phyloP scores from a whole-genome alignment of 2,329 filamentous ascomycete species.

The Fusarium nematophilum region DNA sequence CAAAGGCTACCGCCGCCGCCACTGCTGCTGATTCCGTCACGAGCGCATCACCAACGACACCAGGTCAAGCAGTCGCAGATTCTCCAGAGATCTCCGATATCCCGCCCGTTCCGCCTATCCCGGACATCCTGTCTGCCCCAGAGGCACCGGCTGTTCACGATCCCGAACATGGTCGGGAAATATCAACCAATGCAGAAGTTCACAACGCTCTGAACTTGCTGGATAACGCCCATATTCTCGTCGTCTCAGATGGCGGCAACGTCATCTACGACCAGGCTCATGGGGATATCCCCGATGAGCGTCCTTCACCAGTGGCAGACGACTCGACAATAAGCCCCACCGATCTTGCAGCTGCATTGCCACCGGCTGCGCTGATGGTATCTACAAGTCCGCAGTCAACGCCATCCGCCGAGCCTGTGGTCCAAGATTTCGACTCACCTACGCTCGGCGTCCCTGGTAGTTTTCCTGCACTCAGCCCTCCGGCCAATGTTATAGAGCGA shows the following conservation, averaged over 20 bases:
- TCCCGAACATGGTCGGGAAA: slow-evolving; percentile 3
- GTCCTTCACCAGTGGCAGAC: slow-evolving; percentile 33
- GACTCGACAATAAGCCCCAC: slow-evolving; percentile 35
- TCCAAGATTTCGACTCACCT: slow-evolving; percentile 66
- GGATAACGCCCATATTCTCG: slow-evolving; percentile 16
- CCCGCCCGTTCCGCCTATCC: slow-evolving; percentile 39
- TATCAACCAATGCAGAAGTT: slow-evolving; percentile 17
- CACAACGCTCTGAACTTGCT: slow-evolving; percentile 28
- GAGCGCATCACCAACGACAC: slow-evolving; percentile 25
- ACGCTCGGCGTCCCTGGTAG: slow-evolving; percentile 74
- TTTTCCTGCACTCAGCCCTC: slow-evolving; percentile 60
- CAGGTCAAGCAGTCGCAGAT: slow-evolving; percentile 29
- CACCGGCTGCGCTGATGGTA: slow-evolving; percentile 36
- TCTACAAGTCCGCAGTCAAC: slow-evolving; percentile 24
- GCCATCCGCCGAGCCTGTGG: slow-evolving; percentile 15
- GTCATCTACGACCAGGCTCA: slow-evolving; percentile 17
- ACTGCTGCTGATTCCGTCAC: slow-evolving; percentile 31
- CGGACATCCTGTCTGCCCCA: slow-evolving; percentile 19
- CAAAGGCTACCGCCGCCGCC: slow-evolving; percentile 50
- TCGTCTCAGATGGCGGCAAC: slow-evolving; percentile 17
- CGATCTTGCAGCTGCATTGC: slow-evolving; percentile 38
- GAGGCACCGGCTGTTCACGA: slow-evolving; percentile 8
- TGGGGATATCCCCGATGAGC: slow-evolving; percentile 18
- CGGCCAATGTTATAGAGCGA: slow-evolving; percentile 57
- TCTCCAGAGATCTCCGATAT: slow-evolving; percentile 27